phyloP scores from a whole-genome alignment of 805 yeast species.

The Henningerozyma blattae region DNA sequence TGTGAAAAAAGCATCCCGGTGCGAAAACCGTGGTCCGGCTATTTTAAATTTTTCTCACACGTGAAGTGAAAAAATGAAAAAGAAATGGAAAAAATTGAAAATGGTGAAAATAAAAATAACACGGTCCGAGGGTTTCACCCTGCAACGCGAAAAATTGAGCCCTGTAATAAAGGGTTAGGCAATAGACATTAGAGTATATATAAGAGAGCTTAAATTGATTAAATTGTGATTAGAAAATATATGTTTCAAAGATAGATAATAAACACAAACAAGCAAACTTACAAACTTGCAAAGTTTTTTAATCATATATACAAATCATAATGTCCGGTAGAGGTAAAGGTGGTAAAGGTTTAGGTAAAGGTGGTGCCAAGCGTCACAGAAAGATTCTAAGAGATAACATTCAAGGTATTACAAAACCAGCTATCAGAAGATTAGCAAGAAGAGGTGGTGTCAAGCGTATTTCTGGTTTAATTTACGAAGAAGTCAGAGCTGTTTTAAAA shows the following conservation, averaged over 20 bases:
- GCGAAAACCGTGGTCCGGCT: no score
- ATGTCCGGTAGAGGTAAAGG: constrained; percentile 99
- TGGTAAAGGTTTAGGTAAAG: constrained; percentile 99
- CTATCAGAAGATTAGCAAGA: constrained; percentile 99
- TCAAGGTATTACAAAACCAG: constrained; percentile 99
- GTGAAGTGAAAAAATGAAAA: no score
- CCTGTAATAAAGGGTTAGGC: no score
- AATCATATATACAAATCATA: constrained; percentile 14
- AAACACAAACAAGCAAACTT: constrained; percentile 5
- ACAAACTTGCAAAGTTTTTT: no score
- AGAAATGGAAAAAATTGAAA: no score
- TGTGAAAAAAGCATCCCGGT: no score
- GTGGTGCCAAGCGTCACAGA: constrained; percentile 99
- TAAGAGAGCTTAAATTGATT: no score
- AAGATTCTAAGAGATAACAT: constrained; percentile 98
- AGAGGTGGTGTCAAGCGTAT: constrained; percentile 99
- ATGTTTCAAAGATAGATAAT: background rate
- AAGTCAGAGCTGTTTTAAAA: constrained; percentile 94
- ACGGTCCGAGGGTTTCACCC: no score
- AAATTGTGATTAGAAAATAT: background rate
- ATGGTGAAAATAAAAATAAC: no score
- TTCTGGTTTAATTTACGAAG: constrained; percentile 97
- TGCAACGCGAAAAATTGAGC: background rate
- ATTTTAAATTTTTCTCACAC: no score
- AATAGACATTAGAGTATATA: no score